Conservation (phyloP, 2,329 filamentous ascomycete species). For the Cladosporium phlei region DNA sequence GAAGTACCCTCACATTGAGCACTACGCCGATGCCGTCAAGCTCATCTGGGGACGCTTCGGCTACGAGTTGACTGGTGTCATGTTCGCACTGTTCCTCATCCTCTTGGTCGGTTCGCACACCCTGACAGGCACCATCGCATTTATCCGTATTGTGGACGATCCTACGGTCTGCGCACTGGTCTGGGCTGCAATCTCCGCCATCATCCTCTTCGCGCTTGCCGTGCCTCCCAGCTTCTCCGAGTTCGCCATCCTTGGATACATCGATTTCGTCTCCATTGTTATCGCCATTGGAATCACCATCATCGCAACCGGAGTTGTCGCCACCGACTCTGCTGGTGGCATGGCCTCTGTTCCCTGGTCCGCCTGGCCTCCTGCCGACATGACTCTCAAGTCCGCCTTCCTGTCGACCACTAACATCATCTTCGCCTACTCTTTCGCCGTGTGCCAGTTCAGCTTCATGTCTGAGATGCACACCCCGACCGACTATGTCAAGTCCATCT, state of each 20-base stretch:
- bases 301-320: constrained; percentile 32
- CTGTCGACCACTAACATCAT: constrained; percentile 65
- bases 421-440: constrained; percentile 55
- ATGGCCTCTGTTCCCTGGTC: constrained; percentile 31
- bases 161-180: constrained; percentile 38
- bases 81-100: constrained; percentile 42
- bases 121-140: constrained; percentile 45
- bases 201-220: constrained; percentile 34
- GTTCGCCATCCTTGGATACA: constrained; percentile 33
- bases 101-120: constrained; percentile 43
- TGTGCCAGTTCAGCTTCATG: constrained; percentile 64
- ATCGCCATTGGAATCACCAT: constrained; percentile 33
- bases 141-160: constrained; percentile 37
- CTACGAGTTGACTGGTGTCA: constrained; percentile 40
- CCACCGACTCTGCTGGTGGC: constrained; percentile 24
- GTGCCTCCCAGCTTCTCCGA: constrained; percentile 35
- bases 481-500: constrained; percentile 56
- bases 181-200: constrained; percentile 40
- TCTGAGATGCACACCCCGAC: constrained; percentile 60
- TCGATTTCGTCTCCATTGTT: constrained; percentile 35
- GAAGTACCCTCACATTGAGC: constrained; percentile 40
- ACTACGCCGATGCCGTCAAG: constrained; percentile 43
- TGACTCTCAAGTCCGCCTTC: constrained; percentile 53
- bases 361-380: constrained; percentile 31
- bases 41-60: constrained; percentile 41